A percentile compares a stretch with the other conserved stretches of the same genome.
Conservation (phyloP, 1,284 basidiomycete genomes). For the Austroboletus niveus region DNA sequence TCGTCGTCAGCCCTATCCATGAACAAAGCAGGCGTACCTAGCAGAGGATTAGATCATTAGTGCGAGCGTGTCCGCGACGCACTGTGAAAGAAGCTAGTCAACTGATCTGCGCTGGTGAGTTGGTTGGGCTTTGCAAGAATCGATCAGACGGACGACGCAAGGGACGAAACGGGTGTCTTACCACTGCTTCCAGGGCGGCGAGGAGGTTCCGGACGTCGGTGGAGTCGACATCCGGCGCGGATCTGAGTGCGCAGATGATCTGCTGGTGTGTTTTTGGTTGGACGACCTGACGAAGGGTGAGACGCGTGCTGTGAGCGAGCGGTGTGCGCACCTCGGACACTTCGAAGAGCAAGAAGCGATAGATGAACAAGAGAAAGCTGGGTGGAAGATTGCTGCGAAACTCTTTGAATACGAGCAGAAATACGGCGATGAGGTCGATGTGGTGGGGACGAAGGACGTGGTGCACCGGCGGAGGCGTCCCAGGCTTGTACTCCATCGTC, state of each 20-base stretch:
- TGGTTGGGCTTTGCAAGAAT: constrained; percentile 43
- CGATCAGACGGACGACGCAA: constrained; percentile 12
- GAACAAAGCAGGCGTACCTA: constrained; percentile 53
- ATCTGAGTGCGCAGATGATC: constrained; percentile 32
- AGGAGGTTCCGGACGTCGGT: constrained; percentile 33
- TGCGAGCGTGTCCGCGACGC: constrained; percentile 20
- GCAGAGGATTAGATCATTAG: constrained; percentile 5
- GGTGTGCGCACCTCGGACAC: constrained; percentile 43
- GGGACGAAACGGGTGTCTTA: constrained; percentile 26
- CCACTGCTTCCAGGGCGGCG: constrained; percentile 42
- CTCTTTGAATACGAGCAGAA: constrained; percentile 60
- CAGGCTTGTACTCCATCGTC: constrained; percentile 29
- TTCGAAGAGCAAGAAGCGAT: constrained; percentile 61
- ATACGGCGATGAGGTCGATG: constrained; percentile 59
- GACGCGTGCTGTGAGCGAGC: not conserved
- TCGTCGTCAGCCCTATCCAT: constrained; percentile 51
- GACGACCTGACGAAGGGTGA: constrained; percentile 33
- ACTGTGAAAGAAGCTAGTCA: constrained; percentile 67
- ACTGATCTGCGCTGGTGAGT: constrained; percentile 52
- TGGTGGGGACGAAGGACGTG: constrained; percentile 73
- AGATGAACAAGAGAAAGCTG: constrained; percentile 60
- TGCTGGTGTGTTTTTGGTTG: constrained; percentile 40
- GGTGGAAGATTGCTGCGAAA: constrained; percentile 50
- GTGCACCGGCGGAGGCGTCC: constrained; percentile 52
- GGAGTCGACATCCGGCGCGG: constrained; percentile 26